A percentile compares a stretch with the other conserved stretches of the same genome.
Evolutionary conservation across 768 basidiomycete genomes (phyloP).

Genomic region (Leccinum pellstonianum): DNA sequence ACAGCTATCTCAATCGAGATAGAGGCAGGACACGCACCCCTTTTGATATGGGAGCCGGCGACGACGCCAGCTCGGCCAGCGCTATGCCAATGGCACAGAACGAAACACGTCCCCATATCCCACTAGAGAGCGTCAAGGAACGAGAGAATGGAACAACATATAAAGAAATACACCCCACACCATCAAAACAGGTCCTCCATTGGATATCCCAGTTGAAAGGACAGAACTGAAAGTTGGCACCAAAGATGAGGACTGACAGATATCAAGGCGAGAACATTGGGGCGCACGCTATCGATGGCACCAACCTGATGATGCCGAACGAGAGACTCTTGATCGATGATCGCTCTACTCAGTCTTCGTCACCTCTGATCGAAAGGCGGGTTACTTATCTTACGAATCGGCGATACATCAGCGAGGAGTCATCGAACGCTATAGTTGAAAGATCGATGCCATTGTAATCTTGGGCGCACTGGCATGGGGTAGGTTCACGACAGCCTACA

Average conservation of each 20-base stretch:
- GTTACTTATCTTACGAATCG: constrained; percentile 5
- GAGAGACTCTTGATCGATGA: constrained; percentile 43
- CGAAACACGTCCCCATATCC: constrained; percentile 36
- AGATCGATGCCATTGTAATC: constrained; percentile 39
- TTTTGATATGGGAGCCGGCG: constrained; percentile 39
- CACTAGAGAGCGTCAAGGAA: constrained; percentile 22
- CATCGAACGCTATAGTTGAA: constrained; percentile 45
- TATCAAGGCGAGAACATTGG: constrained; percentile 3
- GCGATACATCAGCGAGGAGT: constrained; percentile 50
- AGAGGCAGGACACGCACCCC: constrained; percentile 24
- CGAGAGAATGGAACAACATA: not conserved
- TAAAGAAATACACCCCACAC: constrained; percentile 37
- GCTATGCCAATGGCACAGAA: constrained; percentile 37
- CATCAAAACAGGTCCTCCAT: constrained; percentile 47
- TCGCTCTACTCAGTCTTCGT: too few species aligned
- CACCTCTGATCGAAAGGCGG: too few species aligned
- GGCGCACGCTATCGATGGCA: constrained; percentile 58
- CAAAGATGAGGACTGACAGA: not conserved
- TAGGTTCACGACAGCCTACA: too few species aligned
- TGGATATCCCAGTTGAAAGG: constrained; percentile 41
- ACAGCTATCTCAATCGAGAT: not conserved
- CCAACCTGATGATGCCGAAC: constrained; percentile 66
- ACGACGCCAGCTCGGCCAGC: constrained; percentile 39
- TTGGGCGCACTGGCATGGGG: too few species aligned
- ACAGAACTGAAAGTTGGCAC: constrained; percentile 37